Evolutionary conservation across 106 monocot species (phyloP).

Genomic region (Amphibolis antarctica): DNA sequence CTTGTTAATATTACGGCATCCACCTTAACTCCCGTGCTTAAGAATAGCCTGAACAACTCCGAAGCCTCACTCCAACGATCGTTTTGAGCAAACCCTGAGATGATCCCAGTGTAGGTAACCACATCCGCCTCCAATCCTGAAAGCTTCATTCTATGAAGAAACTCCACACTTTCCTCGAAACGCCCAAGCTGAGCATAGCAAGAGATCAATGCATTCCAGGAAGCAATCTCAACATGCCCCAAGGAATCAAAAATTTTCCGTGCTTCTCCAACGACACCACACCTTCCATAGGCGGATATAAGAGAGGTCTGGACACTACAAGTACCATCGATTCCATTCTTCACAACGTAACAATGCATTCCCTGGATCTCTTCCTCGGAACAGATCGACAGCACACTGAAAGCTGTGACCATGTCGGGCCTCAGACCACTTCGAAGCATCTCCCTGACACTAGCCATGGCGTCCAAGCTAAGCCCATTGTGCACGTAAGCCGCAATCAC

Average conservation of each 20-base stretch:
- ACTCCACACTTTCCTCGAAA: constrained; percentile 33
- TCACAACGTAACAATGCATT: constrained; percentile 34
- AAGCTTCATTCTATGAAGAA: constrained; percentile 38
- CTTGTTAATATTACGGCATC: constrained; percentile 41
- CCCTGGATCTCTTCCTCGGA: constrained; percentile 10
- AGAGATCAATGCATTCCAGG: constrained; percentile 56
- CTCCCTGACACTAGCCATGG: constrained; percentile 12
- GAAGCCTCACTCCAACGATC: constrained; percentile 27
- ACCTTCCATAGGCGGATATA: constrained; percentile 50
- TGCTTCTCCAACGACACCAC: constrained; percentile 17
- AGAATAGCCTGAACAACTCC: constrained; percentile 22
- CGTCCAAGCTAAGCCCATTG: constrained; percentile 13
- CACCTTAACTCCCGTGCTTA: constrained; percentile 29
- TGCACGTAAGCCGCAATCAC: constrained; percentile 25
- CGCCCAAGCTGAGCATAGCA: constrained; percentile 36
- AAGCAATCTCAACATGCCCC: constrained; percentile 21
- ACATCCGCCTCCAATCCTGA: constrained; percentile 30
- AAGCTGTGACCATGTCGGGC: constrained; percentile 35
- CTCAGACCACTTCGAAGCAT: constrained; percentile 34
- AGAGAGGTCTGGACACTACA: constrained; percentile 26
- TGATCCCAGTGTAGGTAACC: constrained; percentile 54
- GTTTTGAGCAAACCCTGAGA: constrained; percentile 43
- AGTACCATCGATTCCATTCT: constrained; percentile 9
- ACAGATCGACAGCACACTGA: constrained; percentile 11
- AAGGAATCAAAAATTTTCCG: constrained; percentile 25